phyloP scores from a whole-genome alignment of 441 rosid genomes.

The Viola pubescens region DNA sequence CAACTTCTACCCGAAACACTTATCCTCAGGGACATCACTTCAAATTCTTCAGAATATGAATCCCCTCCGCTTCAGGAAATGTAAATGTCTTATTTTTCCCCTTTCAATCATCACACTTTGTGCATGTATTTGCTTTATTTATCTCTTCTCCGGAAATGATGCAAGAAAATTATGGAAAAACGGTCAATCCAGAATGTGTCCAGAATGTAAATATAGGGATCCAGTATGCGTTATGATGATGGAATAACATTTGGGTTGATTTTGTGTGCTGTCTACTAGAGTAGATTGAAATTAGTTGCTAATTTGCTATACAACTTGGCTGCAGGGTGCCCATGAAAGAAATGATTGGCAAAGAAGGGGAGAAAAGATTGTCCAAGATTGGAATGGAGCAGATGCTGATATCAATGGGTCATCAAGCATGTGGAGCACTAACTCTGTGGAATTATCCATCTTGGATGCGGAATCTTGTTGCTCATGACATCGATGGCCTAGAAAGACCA shows the following conservation, averaged over 20 bases:
- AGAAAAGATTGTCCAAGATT: constrained; percentile 27
- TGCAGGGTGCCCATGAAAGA: constrained; percentile 47
- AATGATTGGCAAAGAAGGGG: constrained; percentile 42
- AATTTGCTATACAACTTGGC: no score
- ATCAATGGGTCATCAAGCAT: constrained; percentile 58
- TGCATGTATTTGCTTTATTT: no score
- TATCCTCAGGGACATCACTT: constrained; percentile 38
- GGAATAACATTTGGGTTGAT: no score
- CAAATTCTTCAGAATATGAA: constrained; percentile 24
- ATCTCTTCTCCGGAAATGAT: no score
- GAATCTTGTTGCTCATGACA: constrained; percentile 49
- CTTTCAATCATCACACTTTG: not conserved
- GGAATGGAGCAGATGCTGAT: constrained; percentile 51
- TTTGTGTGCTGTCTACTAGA: no score
- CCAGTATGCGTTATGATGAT: no score
- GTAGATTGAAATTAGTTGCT: no score
- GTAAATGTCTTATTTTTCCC: constrained; percentile 15
- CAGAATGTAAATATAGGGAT: no score
- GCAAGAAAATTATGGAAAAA: no score
- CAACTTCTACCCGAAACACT: constrained; percentile 49
- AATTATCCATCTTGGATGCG: constrained; percentile 69
- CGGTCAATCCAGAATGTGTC: no score
- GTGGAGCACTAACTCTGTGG: constrained; percentile 58
- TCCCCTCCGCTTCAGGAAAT: constrained; percentile 33
- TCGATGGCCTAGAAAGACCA: constrained; percentile 49